phyloP scores from a whole-genome alignment of 257 asterid species.

The Solanum sparsipilum region DNA sequence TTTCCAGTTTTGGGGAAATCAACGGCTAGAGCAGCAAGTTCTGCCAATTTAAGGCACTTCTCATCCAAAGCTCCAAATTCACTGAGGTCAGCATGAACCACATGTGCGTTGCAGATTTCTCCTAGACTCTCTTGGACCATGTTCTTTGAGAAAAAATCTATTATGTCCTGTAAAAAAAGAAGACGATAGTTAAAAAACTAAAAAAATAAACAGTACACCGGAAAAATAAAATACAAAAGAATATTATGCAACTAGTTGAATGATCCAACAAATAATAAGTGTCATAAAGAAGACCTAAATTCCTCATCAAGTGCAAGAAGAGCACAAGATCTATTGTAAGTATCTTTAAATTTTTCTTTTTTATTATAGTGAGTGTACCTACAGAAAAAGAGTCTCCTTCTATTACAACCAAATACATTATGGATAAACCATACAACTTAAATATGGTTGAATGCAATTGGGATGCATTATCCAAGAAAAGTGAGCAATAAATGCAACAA shows the following conservation, averaged over 20 bases:
- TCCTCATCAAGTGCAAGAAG: background rate
- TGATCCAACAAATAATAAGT: background rate
- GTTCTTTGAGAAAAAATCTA: slow-evolving; percentile 59
- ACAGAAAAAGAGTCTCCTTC: background rate
- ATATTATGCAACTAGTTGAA: background rate
- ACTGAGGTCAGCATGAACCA: slow-evolving; percentile 85
- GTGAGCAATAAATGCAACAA: background rate
- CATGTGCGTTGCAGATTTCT: slow-evolving; percentile 90
- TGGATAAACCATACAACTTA: background rate
- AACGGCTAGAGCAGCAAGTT: slow-evolving; percentile 90
- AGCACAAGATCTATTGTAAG: background rate
- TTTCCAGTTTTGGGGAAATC: slow-evolving; percentile 97
- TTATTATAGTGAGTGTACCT: background rate
- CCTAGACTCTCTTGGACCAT: slow-evolving; percentile 88
- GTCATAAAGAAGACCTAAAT: background rate
- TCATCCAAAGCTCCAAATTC: slow-evolving; percentile 76
- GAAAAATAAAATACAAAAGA: background rate
- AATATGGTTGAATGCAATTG: background rate
- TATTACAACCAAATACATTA: background rate
- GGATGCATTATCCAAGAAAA: background rate
- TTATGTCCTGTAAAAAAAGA: slow-evolving; percentile 51
- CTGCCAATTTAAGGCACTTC: slow-evolving; percentile 76
- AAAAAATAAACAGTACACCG: background rate
- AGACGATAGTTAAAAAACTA: background rate
- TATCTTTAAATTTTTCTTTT: background rate